Percentiles rank a stretch among this genome's conserved stretches.
These are phyloP conservation scores for Fusarium staphyleae DNA, from an alignment of 2,329 filamentous ascomycete species.

Conservation along the genomic window DNA sequence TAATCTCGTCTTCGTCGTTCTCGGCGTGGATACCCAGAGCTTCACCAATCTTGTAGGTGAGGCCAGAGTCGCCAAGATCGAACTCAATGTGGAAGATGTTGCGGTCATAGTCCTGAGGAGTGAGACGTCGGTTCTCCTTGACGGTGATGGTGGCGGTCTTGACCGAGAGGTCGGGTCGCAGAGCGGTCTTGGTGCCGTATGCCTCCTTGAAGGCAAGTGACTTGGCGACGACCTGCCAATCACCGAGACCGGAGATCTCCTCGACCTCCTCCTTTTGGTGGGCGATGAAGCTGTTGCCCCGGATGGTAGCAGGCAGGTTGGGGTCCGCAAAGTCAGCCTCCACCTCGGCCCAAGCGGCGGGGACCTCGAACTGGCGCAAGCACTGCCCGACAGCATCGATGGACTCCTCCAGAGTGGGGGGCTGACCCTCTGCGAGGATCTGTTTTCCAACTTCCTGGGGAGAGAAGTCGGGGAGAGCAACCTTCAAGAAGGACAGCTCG, in stretches of 20 bases:
- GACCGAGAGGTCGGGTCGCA: slow-evolving; percentile 85
- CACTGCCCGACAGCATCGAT: slow-evolving; percentile 73
- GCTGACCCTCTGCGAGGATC: slow-evolving; percentile 62
- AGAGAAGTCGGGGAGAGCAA: slow-evolving; percentile 73
- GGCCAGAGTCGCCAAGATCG: slow-evolving; percentile 86
- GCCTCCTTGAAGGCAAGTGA: slow-evolving; percentile 94
- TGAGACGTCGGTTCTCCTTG: slow-evolving; percentile 94
- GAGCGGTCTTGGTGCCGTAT: slow-evolving; percentile 73
- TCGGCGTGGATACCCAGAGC: slow-evolving; percentile 95
- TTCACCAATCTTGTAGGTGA: slow-evolving; percentile 97
- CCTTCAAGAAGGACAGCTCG: slow-evolving; percentile 83
- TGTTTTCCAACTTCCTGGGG: slow-evolving; percentile 71
- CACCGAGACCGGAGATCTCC: slow-evolving; percentile 67
- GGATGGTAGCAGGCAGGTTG: slow-evolving; percentile 68
- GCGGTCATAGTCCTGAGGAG: slow-evolving; percentile 86
- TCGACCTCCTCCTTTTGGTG: slow-evolving; percentile 81
- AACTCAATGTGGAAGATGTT: slow-evolving; percentile 99
- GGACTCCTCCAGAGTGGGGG: slow-evolving; percentile 59
- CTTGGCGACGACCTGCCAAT: slow-evolving; percentile 87
- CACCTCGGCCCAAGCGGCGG: slow-evolving; percentile 79
- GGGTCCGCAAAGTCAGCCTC: slow-evolving; percentile 60
- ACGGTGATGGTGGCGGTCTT: slow-evolving; percentile 90
- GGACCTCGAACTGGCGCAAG: slow-evolving; percentile 76
- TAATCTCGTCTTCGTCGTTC: slow-evolving; percentile 81
- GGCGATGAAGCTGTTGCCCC: slow-evolving; percentile 80